phyloP scores from a whole-genome alignment of 768 basidiomycete species.

The Lanmaoa rubissima region DNA sequence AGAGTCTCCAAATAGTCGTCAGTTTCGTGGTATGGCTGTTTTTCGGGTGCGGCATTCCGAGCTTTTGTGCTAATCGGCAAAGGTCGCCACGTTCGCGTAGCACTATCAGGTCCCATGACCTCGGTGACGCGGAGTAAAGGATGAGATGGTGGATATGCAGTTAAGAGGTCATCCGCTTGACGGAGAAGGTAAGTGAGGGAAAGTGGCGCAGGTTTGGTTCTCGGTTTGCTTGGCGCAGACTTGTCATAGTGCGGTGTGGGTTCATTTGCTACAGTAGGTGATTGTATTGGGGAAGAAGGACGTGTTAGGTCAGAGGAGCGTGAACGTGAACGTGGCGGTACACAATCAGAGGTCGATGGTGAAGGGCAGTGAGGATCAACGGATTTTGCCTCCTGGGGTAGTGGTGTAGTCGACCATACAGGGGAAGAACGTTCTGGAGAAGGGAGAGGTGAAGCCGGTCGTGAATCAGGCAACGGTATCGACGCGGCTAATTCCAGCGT shows the following conservation, averaged over 20 bases:
- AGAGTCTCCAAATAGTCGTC: constrained; percentile 29
- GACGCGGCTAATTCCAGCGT: constrained; percentile 15
- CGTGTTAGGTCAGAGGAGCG: background rate
- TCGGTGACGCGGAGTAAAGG: constrained; percentile 49
- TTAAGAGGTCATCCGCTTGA: constrained; percentile 57
- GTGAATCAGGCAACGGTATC: constrained; percentile 22
- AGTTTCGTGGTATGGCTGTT: constrained; percentile 21
- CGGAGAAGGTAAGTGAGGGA: constrained; percentile 51
- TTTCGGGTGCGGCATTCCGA: constrained; percentile 20
- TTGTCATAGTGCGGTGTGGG: constrained; percentile 4
- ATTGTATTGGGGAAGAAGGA: background rate
- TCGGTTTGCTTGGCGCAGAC: constrained; percentile 6
- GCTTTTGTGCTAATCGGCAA: constrained; percentile 25
- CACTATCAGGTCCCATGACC: constrained; percentile 80
- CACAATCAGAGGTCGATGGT: background rate
- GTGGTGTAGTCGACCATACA: background rate
- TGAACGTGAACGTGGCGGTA: constrained; percentile 5
- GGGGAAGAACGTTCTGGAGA: background rate
- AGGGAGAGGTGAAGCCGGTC: constrained; percentile 12
- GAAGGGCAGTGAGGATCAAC: background rate
- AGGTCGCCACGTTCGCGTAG: constrained; percentile 63
- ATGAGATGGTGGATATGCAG: constrained; percentile 58
- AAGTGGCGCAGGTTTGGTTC: constrained; percentile 28
- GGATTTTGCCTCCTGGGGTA: background rate
- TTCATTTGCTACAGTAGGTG: background rate